phyloP scores from a whole-genome alignment of 257 asterid genomes.

The Paulownia fortunei region DNA sequence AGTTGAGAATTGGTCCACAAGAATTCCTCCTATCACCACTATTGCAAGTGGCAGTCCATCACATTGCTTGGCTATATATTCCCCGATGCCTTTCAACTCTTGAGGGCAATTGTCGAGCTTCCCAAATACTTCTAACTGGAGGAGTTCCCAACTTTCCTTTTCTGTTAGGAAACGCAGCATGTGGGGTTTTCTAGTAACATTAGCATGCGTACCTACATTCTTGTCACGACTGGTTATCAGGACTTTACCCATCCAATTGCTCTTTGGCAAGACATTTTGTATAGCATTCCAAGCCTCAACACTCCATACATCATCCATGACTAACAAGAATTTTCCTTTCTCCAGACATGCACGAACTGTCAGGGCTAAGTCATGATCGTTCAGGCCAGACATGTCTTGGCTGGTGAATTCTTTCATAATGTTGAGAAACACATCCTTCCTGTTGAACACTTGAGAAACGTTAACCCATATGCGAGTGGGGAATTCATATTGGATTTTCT shows the following conservation, averaged over 20 bases:
- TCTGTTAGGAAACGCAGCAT: slow-evolving; percentile 30
- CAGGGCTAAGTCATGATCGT: slow-evolving; percentile 23
- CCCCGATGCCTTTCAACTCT: slow-evolving; percentile 27
- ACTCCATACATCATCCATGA: slow-evolving; percentile 62
- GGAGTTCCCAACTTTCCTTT: slow-evolving; percentile 47
- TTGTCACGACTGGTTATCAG: slow-evolving; percentile 50
- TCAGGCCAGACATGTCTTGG: background rate
- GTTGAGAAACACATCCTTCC: slow-evolving; percentile 21
- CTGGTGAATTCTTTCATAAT: slow-evolving; percentile 13
- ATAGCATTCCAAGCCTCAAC: slow-evolving; percentile 38
- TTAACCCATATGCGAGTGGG: slow-evolving; percentile 33
- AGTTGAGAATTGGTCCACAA: background rate
- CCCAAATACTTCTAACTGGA: slow-evolving; percentile 47
- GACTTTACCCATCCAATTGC: slow-evolving; percentile 38
- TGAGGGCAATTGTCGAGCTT: slow-evolving; percentile 8
- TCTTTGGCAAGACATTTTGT: slow-evolving; percentile 37
- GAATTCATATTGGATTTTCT: slow-evolving; percentile 6
- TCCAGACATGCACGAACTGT: background rate
- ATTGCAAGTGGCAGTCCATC: slow-evolving; percentile 54
- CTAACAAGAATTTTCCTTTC: slow-evolving; percentile 43
- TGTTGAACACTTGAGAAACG: slow-evolving; percentile 27
- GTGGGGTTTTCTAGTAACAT: slow-evolving; percentile 33
- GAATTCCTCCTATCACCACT: slow-evolving; percentile 44
- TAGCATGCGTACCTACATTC: slow-evolving; percentile 34
- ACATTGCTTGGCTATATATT: slow-evolving; percentile 42